Base-by-base conservation (phyloP, 2,329 filamentous ascomycete genomes). In the Rosellinia necatrix region DNA sequence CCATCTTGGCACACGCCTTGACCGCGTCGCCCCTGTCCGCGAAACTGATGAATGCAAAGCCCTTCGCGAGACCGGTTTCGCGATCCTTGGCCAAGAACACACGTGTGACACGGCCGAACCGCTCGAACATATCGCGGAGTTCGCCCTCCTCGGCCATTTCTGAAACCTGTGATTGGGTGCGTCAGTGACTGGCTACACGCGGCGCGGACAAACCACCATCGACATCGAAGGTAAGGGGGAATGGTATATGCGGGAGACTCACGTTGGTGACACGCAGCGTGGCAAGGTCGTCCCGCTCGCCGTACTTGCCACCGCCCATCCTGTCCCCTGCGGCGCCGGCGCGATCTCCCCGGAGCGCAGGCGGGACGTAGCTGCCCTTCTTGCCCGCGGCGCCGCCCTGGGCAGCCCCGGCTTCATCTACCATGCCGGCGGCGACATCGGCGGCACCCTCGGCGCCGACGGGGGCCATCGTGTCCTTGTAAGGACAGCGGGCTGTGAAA, bases 401-500 rank as follows among this genome's bases (percentile, higher is more conserved):
- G 40, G 72, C 75, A 40, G 81, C 64, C 0, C 66, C 59, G 19
- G 67, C 63, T 49, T 83, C 80, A 67, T 84, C 80, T 65, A 74
- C 76, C 76, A 81, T 75, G 53, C 80, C 82, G 44, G 80, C 81
- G 29, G 80, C 83, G 24, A 78, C 76, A 61, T 87, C 81, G 27
- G 72, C 71, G 42, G 68, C 72, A 43, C 72, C 74, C 53, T 76
- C 79, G 74, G 86, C 85, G 64, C 87, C 86, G 59, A 92, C 85
- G 32, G 90, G 94, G 30, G 93, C 92, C 92, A 99, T 97, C 68
- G 93, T 99, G 75, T 97, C 94, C 82, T 97, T 99, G 88, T 96
- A 99, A 30, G 94, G 94, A 86, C 94, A 99, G 75, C 94, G 89
- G 66, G 93, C 93, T 37, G 94, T 99, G 83, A 97, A 99, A 86